Evolutionary conservation across 2,329 filamentous ascomycete genomes (phyloP).

Genomic region (Aspergillus alliaceus): DNA sequence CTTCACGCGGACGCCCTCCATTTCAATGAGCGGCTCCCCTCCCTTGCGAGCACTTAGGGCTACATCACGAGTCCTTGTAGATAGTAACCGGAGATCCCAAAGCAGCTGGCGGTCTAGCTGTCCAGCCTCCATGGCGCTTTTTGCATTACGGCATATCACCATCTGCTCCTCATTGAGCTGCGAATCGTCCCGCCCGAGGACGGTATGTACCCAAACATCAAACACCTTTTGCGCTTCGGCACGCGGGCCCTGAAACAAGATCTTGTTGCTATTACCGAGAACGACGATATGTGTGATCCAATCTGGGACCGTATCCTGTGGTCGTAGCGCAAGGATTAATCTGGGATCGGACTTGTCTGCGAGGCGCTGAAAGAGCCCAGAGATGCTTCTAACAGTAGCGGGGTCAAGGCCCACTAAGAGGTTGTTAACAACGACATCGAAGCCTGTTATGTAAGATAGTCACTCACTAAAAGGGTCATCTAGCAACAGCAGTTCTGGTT

Average conservation of each 20-base stretch:
- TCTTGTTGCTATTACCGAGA: slow-evolving; percentile 65
- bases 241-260: slow-evolving; percentile 67
- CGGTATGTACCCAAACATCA: slow-evolving; percentile 29
- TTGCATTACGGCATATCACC: slow-evolving; percentile 13
- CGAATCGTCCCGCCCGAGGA: neutral
- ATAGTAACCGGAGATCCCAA: slow-evolving; percentile 21
- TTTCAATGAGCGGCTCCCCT: slow-evolving; percentile 77
- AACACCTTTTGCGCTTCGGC: slow-evolving; percentile 55
- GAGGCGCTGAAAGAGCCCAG: slow-evolving; percentile 66
- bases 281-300: slow-evolving; percentile 88
- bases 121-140: slow-evolving; percentile 18
- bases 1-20: slow-evolving; percentile 77
- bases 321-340: slow-evolving; percentile 73
- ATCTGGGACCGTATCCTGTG: slow-evolving; percentile 81
- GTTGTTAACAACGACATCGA: neutral
- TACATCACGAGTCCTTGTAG: slow-evolving; percentile 16
- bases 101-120: slow-evolving; percentile 26
- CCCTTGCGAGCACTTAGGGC: slow-evolving; percentile 22
- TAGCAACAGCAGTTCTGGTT: slow-evolving; percentile 77
- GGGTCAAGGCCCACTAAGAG: slow-evolving; percentile 81
- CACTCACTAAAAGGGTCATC: slow-evolving; percentile 82
- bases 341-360: slow-evolving; percentile 67
- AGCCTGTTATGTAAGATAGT: neutral
- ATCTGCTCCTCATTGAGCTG: neutral
- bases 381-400: slow-evolving; percentile 71